Percentiles rank a stretch among this genome's conserved stretches.
phyloP scores from a whole-genome alignment of 2,329 filamentous ascomycete species.

The Trematosphaeria pertusa region DNA sequence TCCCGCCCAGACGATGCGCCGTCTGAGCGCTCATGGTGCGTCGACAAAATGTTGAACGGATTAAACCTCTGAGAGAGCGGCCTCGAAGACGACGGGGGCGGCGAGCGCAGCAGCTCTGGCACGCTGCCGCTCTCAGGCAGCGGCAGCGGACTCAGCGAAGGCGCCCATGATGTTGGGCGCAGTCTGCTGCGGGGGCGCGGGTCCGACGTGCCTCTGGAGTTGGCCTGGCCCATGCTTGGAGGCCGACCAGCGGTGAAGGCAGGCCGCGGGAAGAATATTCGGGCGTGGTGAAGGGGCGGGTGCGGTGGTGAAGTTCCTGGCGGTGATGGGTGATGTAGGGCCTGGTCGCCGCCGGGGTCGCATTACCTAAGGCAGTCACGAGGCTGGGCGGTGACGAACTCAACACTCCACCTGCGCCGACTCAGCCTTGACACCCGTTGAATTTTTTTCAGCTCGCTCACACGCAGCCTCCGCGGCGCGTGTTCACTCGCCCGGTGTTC shows the following conservation, averaged over 20 bases:
- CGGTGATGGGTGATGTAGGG: slow-evolving; percentile 2
- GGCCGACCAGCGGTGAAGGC: slow-evolving; percentile 34
- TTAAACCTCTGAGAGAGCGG: slow-evolving; percentile 33
- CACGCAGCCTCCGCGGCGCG: too few relatives aligned
- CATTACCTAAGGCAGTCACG: background rate
- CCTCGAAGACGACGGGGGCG: slow-evolving; percentile 23
- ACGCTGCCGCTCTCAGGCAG: slow-evolving; percentile 25
- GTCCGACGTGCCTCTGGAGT: slow-evolving; percentile 38
- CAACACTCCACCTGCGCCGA: slow-evolving; percentile 13
- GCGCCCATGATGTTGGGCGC: slow-evolving; percentile 44
- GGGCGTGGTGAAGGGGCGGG: slow-evolving; percentile 7
- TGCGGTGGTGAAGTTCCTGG: slow-evolving; percentile 11
- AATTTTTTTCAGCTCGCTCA: too few relatives aligned
- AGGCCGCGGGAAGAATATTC: slow-evolving; percentile 22
- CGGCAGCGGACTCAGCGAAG: slow-evolving; percentile 28
- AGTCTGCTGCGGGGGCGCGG: slow-evolving; percentile 33
- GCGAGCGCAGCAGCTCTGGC: slow-evolving; percentile 28
- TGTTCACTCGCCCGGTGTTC: too few relatives aligned
- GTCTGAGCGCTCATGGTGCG: slow-evolving; percentile 38
- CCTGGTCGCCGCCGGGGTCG: background rate
- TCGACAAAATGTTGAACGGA: slow-evolving; percentile 39
- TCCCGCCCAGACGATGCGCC: slow-evolving; percentile 36
- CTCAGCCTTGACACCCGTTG: too few relatives aligned
- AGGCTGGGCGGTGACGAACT: slow-evolving; percentile 12
- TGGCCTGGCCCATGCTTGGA: slow-evolving; percentile 48